phyloP scores from a whole-genome alignment of 2,329 filamentous ascomycete species.

The Trichoderma arundinaceum region DNA sequence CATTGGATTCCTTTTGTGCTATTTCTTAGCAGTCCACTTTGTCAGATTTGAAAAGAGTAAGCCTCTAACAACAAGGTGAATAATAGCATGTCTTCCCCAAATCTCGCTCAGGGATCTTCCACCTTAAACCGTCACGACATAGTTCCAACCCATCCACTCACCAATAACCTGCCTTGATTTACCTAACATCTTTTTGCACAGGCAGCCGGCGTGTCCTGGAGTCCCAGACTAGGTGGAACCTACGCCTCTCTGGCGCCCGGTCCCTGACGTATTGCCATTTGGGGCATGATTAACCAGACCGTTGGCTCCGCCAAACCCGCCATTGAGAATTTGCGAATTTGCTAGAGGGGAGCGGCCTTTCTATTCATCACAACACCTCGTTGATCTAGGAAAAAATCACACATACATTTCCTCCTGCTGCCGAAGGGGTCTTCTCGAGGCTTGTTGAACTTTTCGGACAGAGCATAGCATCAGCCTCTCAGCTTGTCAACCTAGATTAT shows the following conservation, averaged over 20 bases:
- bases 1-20: constrained; percentile 4
- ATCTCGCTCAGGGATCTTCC: constrained; percentile 1
- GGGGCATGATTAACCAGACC: constrained; percentile 25
- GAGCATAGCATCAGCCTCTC: constrained; percentile 4
- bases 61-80: constrained; percentile 9
- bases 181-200: constrained; percentile 13
- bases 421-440: constrained; percentile 9
- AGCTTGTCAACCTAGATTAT: neutral
- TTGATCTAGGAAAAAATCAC: neutral
- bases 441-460: neutral
- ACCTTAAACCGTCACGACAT: constrained; percentile 7
- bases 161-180: neutral
- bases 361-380: constrained; percentile 18
- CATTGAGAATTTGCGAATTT: constrained; percentile 27
- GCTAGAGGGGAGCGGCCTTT: constrained; percentile 10
- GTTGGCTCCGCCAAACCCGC: constrained; percentile 24
- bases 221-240: constrained; percentile 25
- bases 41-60: constrained; percentile 27
- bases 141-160: constrained; percentile 2
- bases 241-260: constrained; percentile 26
- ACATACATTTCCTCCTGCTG: constrained; percentile 6
- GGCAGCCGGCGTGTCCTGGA: constrained; percentile 16
- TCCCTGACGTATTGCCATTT: constrained; percentile 30
- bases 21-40: constrained; percentile 21
- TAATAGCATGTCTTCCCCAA: neutral